Evolutionary conservation across 192 early-diverging fungal genomes (phyloP), one percentile per base, ranked within the genome.

Genomic region (Umbelopsis sp.): DNA sequence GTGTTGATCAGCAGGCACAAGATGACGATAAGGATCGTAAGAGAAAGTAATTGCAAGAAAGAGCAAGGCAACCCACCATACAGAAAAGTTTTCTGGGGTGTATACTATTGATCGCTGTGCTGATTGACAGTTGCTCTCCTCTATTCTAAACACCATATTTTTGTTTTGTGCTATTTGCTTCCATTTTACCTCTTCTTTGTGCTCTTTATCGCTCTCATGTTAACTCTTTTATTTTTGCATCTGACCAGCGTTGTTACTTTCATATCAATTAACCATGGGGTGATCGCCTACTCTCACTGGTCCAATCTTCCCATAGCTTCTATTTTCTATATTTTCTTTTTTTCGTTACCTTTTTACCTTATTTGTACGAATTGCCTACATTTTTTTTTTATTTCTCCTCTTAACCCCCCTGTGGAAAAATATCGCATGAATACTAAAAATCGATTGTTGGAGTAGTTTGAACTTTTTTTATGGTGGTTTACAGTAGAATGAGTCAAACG

Each of bases 21-120:
- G 56, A 62, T 1, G 56, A 62, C 12, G 56, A 62, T 20, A 62
- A 62, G 56, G 56, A 62, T 34, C 56, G 56, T 32, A 62, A 62
- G 56, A 62, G 56, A 32, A 62, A 62, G 16, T 62, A 62, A 62
- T 17, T 4, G 14, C 16, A 9, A 6, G 14, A 16, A 34, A 29
- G 17, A 62, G 31, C 26, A 36, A 62, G 26, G 31, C 26, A 9
- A 32, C 32, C 24, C 32, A 20, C 29, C 56, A 25, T 17, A 31
- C 16, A 62, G 31, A 62, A 34, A 54, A 2, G 26, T 29, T 34
- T 29, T 62, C 11, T 16, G n/a, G 38, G 38, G 38, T 41, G 0
- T 11, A 41, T 41, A 41, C 38, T 11, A 11, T 12, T 29, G 56
- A 62, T 62, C 56, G 56, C 56, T 29, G 56, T 62, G 56, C 56